phyloP scores from a whole-genome alignment of 106 monocot species.

The Dendrobium huoshanense region DNA sequence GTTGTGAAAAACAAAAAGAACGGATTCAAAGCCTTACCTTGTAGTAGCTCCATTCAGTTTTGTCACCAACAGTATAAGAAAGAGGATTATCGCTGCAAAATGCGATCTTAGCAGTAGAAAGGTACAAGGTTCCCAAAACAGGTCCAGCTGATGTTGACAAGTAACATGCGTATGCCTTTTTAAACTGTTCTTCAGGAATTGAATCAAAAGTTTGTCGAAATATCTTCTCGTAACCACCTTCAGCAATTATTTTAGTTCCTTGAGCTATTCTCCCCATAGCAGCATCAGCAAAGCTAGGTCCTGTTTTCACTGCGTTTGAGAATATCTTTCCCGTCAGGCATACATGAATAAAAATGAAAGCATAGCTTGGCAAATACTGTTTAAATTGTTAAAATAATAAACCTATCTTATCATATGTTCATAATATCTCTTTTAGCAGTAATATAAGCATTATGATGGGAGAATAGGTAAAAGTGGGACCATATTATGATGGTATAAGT shows the following conservation, averaged over 20 bases:
- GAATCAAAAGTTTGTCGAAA: slow-evolving; percentile 21
- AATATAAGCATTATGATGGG: too few species aligned
- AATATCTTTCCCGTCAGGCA: background rate
- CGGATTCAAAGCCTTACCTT: slow-evolving; percentile 9
- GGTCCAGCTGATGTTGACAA: slow-evolving; percentile 29
- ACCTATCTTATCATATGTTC: too few species aligned
- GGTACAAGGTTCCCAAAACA: slow-evolving; percentile 24
- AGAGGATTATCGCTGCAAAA: slow-evolving; percentile 29
- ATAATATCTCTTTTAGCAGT: too few species aligned
- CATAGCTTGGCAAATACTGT: background rate
- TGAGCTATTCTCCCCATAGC: slow-evolving; percentile 32
- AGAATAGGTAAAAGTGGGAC: too few species aligned
- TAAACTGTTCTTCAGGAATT: slow-evolving; percentile 25
- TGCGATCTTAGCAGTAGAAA: slow-evolving; percentile 25
- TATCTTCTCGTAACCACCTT: slow-evolving; percentile 32
- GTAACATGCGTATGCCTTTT: slow-evolving; percentile 20
- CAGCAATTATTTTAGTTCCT: slow-evolving; percentile 20
- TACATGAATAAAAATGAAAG: background rate
- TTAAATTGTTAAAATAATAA: background rate
- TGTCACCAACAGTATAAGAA: slow-evolving; percentile 24
- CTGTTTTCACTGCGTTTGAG: slow-evolving; percentile 17
- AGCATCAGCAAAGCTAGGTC: slow-evolving; percentile 27
- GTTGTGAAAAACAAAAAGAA: background rate
- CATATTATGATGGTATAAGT: too few species aligned
- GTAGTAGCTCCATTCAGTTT: slow-evolving; percentile 34